Base-by-base conservation (phyloP, 352 stramenopile genomes). In the Bremia lactucae region DNA sequence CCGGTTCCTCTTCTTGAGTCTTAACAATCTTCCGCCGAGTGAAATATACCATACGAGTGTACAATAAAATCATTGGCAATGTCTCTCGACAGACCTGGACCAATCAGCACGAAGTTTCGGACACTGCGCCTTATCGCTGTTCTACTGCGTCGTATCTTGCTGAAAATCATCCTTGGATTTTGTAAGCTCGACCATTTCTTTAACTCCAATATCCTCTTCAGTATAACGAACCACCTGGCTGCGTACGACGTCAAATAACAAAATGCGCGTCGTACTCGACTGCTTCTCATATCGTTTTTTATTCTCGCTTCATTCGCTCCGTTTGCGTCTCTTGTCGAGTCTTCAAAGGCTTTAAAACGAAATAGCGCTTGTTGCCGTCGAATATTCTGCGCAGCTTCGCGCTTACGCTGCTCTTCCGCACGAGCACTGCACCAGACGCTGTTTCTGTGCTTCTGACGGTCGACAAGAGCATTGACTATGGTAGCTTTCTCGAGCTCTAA, bases 151-250 rank as follows among this genome's bases (percentile, higher is more conserved):
- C 25, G 79, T 92, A 52, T 92, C 79, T 10, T 75, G 67, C 61
- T 92, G 79, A 66, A 91, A 91, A 36, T 71, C 64, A 39, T 91
- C 78, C 62, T 91, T 91, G 6, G 72, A 87, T 60, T 88, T 88
- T 41, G 73, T 87, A 48, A 91, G 88, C 61, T 91, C 78, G 16
- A 91, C 72, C 65, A 88, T 91, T 50, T 91, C 78, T 55, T 86
- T 86, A 36, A 77, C 59, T 11, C 75, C 75, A 4, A 65, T 81
- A 54, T 79, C n/a, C n/a, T n/a, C n/a, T n/a, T n/a, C n/a, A n/a
- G n/a, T n/a, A n/a, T n/a, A n/a, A n/a, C n/a, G n/a, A n/a, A n/a
- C n/a, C n/a, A n/a, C n/a, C n/a, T n/a, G n/a, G n/a, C n/a, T n/a
- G n/a, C n/a, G n/a, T n/a, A n/a, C n/a, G n/a, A n/a, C n/a, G n/a